Base-by-base conservation (phyloP, 495 filamentous ascomycete genomes). In the Talaromyces adpressus region DNA sequence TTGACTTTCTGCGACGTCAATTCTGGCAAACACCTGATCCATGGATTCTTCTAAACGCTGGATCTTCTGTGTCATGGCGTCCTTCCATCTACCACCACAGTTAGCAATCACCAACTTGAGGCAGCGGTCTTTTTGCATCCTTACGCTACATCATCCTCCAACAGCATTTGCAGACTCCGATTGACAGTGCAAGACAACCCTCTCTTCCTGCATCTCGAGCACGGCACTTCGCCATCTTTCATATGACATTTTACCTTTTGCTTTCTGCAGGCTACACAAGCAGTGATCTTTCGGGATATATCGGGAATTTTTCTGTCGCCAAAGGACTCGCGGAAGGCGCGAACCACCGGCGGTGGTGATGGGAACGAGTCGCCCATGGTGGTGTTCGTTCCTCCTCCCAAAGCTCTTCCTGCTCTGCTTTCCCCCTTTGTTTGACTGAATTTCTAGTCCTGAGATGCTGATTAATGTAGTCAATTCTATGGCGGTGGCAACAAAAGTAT, bases 171-270 rank as follows among this genome's bases (percentile, higher is more conserved):
- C 32, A 77, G 32, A 65, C 74, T 76, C 25, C 69, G 53, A 27
- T 77, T 75, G 22, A 77, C 72, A 3, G 68, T 69, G 30, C 75
- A 77, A 9, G 74, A 65, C 1, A 73, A 49, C 23, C 69, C 69
- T 63, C 68, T 57, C 34, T 71, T 73, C 45, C 68, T 72, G 61
- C 72, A 74, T 16, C 72, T 56, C 6, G 69, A 68, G 61, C 72
- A 74, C 23, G 69, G 72, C 3, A 70, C 67, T 51, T 75, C 66
- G 9, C 68, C 67, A 36, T 76, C 73, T 49, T 62, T 57, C 76
- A 79, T 79, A 61, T 77, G 71, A 61, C 78, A 79, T 73, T 79
- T 79, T 32, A 77, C 75, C 65, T 77, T 77, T 53, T 73, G 72
- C 39, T 75, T 76, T 3, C 74, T 67, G 64, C 72, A 77, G 32